Conservation (phyloP, 208 protist genomes). For the Naegleria gruberi region DNA sequence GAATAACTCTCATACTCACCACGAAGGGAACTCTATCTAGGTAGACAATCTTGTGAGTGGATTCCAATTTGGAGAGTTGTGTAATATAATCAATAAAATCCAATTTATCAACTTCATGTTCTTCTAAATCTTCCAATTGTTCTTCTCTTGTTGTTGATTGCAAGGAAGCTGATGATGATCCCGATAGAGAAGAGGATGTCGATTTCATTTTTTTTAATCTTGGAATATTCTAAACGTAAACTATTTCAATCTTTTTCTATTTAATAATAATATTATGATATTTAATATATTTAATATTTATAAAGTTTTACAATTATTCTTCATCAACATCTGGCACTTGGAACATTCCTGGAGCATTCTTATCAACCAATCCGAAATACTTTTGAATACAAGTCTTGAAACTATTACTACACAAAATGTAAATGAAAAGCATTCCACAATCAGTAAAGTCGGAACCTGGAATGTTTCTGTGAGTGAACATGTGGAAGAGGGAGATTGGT, state of each 20-base stretch:
- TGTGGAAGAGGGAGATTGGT: background rate
- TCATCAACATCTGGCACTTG: background rate
- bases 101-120: background rate
- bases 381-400: background rate
- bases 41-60: background rate
- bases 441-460: background rate
- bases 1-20: background rate
- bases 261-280: background rate
- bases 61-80: background rate
- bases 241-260: no score
- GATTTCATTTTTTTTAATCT: no score
- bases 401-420: background rate
- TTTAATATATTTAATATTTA: background rate
- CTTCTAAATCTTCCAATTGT: background rate
- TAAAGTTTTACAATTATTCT: background rate
- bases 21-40: background rate
- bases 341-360: background rate
- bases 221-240: no score
- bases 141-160: no score
- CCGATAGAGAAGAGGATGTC: no score
- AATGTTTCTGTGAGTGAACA: background rate
- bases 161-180: background rate
- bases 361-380: background rate
- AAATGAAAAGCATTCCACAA: constrained; percentile 12
- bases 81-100: background rate